A percentile compares a stretch with the other conserved stretches of the same genome.
phyloP scores from a whole-genome alignment of 2,329 filamentous ascomycete genomes.

The Cladophialophora carrionii region DNA sequence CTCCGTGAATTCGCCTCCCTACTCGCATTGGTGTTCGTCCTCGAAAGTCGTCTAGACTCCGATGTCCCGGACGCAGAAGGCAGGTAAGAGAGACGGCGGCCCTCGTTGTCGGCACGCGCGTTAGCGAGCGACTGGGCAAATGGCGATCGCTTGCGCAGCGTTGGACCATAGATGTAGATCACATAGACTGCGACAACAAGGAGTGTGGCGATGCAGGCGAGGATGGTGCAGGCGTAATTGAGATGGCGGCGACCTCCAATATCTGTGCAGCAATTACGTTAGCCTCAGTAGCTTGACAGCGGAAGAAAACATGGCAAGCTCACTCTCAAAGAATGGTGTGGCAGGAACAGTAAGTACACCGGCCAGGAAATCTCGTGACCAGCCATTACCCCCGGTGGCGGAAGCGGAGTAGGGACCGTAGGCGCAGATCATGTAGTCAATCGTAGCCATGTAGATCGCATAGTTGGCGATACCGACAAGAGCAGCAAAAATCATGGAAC shows the following conservation, averaged over 20 bases:
- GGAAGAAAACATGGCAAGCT: conserved; percentile 33
- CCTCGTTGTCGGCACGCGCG: conserved; percentile 43
- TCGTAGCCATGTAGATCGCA: conserved; percentile 67
- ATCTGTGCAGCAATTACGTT: conserved; percentile 43
- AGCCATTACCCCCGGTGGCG: conserved; percentile 69
- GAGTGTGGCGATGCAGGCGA: conserved; percentile 64
- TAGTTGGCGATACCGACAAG: conserved; percentile 68
- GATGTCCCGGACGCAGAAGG: conserved; percentile 37
- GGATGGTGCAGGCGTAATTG: conserved; percentile 65
- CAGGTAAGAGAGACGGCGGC: conserved; percentile 43
- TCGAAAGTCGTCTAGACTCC: conserved; percentile 27
- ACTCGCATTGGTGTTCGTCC: conserved; percentile 21
- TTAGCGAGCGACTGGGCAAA: conserved; percentile 67
- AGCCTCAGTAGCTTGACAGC: conserved; percentile 14
- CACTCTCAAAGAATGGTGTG: conserved; percentile 54
- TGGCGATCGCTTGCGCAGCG: conserved; percentile 62
- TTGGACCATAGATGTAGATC: conserved; percentile 68
- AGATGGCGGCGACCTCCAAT: conserved; percentile 60
- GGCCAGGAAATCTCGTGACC: conserved; percentile 66
- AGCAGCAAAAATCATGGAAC: conserved; percentile 61
- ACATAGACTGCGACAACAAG: conserved; percentile 67
- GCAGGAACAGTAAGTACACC: conserved; percentile 66
- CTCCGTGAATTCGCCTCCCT: conserved; percentile 27
- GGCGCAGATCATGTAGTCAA: conserved; percentile 67
- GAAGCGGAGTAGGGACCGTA: conserved; percentile 69